Evolutionary conservation across 345 rosid genomes (phyloP).

Genomic region (Ceriops decandra): DNA sequence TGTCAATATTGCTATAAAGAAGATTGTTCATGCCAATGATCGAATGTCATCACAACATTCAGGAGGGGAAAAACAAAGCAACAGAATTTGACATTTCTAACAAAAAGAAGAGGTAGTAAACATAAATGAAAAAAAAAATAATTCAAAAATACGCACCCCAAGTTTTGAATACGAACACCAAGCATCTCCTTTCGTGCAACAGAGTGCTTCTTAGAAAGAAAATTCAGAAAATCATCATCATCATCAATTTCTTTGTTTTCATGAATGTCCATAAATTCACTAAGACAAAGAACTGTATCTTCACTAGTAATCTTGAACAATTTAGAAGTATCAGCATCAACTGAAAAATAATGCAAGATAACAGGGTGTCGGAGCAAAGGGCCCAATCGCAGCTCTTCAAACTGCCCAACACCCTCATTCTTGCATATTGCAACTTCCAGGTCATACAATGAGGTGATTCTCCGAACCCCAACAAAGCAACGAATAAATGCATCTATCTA

Average conservation of each 20-base stretch:
- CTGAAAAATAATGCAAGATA: slow-evolving; percentile 59
- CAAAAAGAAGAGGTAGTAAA: not conserved
- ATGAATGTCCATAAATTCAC: slow-evolving; percentile 37
- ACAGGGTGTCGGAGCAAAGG: slow-evolving; percentile 67
- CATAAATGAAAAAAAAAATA: not conserved
- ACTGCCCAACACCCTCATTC: slow-evolving; percentile 59
- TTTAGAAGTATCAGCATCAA: slow-evolving; percentile 33
- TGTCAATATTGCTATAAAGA: slow-evolving; percentile 64
- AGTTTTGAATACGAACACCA: slow-evolving; percentile 69
- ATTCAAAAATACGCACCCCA: slow-evolving; percentile 50
- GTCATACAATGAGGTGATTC: slow-evolving; percentile 67
- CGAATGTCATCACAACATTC: slow-evolving; percentile 18
- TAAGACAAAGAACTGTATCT: slow-evolving; percentile 52
- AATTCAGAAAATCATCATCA: slow-evolving; percentile 57
- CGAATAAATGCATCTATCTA: slow-evolving; percentile 87
- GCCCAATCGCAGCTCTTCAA: slow-evolving; percentile 69
- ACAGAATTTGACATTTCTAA: not conserved
- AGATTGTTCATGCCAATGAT: slow-evolving; percentile 78
- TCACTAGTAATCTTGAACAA: slow-evolving; percentile 59
- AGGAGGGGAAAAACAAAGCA: not conserved
- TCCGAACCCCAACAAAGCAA: slow-evolving; percentile 69
- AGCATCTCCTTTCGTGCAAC: slow-evolving; percentile 56
- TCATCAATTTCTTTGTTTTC: slow-evolving; percentile 33
- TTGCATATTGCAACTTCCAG: slow-evolving; percentile 68
- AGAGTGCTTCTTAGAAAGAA: slow-evolving; percentile 55